phyloP scores from a whole-genome alignment of 2,329 filamentous ascomycete species.

The Calonectria pauciramosa region DNA sequence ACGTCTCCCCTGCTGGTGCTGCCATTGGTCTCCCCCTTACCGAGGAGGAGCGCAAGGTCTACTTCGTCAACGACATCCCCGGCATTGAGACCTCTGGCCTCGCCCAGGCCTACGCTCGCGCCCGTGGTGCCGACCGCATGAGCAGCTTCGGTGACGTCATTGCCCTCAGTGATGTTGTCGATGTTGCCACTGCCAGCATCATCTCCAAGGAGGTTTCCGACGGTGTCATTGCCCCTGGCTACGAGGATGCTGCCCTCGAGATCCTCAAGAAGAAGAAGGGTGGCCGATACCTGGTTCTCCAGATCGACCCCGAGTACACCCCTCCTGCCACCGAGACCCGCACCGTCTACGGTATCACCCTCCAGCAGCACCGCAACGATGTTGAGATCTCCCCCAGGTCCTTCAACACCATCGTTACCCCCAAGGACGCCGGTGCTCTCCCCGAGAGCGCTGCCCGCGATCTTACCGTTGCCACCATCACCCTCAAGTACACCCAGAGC shows the following conservation, averaged over 20 bases:
- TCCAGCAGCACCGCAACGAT: conserved; percentile 94
- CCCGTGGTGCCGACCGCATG: conserved; percentile 97
- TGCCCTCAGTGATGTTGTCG: conserved; percentile 90
- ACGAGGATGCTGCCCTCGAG: conserved; percentile 86
- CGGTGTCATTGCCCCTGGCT: conserved; percentile 92
- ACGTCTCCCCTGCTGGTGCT: conserved; percentile 96
- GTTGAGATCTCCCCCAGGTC: conserved; percentile 86
- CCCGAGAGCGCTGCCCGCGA: conserved; percentile 88
- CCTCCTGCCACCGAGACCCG: conserved; percentile 86
- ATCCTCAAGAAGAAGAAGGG: conserved; percentile 99
- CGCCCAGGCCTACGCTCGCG: conserved; percentile 95
- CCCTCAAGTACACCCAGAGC: conserved; percentile 98
- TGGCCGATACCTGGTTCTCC: conserved; percentile 94
- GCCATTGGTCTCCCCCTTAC: conserved; percentile 91
- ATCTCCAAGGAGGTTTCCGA: conserved; percentile 98
- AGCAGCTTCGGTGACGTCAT: conserved; percentile 98
- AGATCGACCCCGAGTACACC: conserved; percentile 91
- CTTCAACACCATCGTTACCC: conserved; percentile 88
- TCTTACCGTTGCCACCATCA: conserved; percentile 94
- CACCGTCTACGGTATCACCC: conserved; percentile 89
- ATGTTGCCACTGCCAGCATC: conserved; percentile 94
- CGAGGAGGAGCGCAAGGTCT: conserved; percentile 93
- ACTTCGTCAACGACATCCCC: conserved; percentile 96
- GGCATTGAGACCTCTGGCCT: conserved; percentile 88
- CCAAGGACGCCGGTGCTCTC: conserved; percentile 81